Percentiles rank a stretch among this genome's conserved stretches.
Conservation (phyloP, 345 rosid genomes). For the Jatropha curcas region DNA sequence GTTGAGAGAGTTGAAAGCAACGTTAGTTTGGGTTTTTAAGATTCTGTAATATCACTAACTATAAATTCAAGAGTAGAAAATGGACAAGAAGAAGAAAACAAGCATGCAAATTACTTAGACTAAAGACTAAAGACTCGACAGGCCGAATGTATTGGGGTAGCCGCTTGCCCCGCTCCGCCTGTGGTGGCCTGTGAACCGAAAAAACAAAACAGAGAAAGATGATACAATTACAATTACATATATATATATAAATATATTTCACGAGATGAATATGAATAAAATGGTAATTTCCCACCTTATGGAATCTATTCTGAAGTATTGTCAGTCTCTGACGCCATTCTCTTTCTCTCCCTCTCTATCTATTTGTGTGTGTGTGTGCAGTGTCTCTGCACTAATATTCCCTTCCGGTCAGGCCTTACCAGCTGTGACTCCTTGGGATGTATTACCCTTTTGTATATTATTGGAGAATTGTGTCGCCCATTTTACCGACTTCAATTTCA, state of each 20-base stretch:
- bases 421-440: conserved; percentile 17
- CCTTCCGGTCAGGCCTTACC: conserved; percentile 29
- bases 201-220: not conserved
- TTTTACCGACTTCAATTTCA: not conserved
- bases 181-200: not conserved
- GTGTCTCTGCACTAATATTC: conserved; percentile 44
- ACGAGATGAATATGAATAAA: conserved; percentile 18
- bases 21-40: not conserved
- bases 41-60: conserved; percentile 3
- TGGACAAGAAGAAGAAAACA: conserved; percentile 32
- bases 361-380: conserved; percentile 6
- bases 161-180: not conserved
- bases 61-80: not conserved
- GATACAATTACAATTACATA: not conserved
- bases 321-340: conserved; percentile 31
- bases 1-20: conserved; percentile 21
- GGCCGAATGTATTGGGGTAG: conserved; percentile 35
- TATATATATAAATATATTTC: not conserved
- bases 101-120: not conserved
- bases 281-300: conserved; percentile 20
- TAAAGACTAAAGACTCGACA: conserved; percentile 19
- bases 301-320: conserved; percentile 46
- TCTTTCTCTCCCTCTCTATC: conserved; percentile 6
- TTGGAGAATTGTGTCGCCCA: not conserved
- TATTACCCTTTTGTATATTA: conserved; percentile 4